Evolutionary conservation across 805 yeast species (phyloP).

Genomic region (Candida fluviatilis): DNA sequence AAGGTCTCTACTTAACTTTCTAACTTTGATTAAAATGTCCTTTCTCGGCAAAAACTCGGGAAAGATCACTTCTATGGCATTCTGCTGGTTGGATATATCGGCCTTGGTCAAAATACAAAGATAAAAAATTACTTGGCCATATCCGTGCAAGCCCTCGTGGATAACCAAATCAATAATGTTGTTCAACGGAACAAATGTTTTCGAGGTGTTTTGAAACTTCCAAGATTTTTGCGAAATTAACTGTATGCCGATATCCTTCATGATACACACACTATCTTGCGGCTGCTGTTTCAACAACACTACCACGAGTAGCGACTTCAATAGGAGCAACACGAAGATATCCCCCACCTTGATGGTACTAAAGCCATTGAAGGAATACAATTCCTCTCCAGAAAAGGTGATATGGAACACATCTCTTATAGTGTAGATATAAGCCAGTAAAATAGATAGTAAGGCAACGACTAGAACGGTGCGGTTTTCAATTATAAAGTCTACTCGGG

Average conservation of each 20-base stretch:
- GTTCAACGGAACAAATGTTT: slow-evolving; percentile 51
- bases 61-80: slow-evolving; percentile 32
- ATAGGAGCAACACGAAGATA: slow-evolving; percentile 5
- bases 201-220: slow-evolving; percentile 14
- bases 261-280: slow-evolving; percentile 40
- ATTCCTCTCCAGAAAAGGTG: not conserved
- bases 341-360: too few species aligned
- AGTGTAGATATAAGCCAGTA: not conserved
- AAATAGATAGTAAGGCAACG: not conserved
- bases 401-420: not conserved
- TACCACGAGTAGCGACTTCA: slow-evolving; percentile 6
- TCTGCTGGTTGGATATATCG: slow-evolving; percentile 9
- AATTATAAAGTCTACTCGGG: not conserved
- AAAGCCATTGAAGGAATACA: too few species aligned
- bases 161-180: slow-evolving; percentile 61
- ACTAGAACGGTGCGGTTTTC: not conserved
- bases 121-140: slow-evolving; percentile 60
- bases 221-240: slow-evolving; percentile 27
- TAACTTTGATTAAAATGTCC: slow-evolving; percentile 34
- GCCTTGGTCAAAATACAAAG: slow-evolving; percentile 52
- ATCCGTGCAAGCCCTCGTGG: slow-evolving; percentile 71
- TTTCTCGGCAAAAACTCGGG: slow-evolving; percentile 41
- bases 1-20: slow-evolving; percentile 35
- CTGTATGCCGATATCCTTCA: slow-evolving; percentile 47
- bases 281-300: slow-evolving; percentile 28